Base-by-base conservation (phyloP, 106 monocot species). In the Dioscorea dumetorum region DNA sequence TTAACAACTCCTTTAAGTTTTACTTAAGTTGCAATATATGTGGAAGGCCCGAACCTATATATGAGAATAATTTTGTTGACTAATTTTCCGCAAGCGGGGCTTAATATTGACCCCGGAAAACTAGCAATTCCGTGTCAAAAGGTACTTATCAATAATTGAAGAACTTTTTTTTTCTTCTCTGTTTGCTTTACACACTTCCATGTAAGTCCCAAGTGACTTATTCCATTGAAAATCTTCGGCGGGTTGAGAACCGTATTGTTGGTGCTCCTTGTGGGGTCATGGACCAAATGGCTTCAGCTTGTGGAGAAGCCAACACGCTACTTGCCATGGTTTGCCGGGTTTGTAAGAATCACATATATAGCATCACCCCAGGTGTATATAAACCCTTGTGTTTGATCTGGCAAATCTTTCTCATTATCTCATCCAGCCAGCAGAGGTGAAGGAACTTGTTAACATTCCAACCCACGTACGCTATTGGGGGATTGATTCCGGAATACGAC, bases 261-360 rank as follows among this genome's bases (percentile, higher is more conserved):
- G 97, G 97, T 34, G 97, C 92, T 70, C 97, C 97, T 58, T 99
- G 97, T 79, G 97, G 97, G 24, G 90, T 99, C 49, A 99, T 99
- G 92, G 97, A 99, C 72, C 97, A 99, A 73, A 99, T 99, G 92
- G 82, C 97, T 58, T 99, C 97, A 52, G 86, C 97, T 61, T 99
- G 97, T 72, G 97, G 97, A 28, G 97, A 99, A 84, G 87, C 92
- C 58, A 93, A 99, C 75, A 99, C 92, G 70, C 73, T 99, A 58
- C 97, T 99, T 84, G 97, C 97, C 22, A 90, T 99, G 97, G 90
- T 92, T 74, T 99, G 97, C 75, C 97, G 92, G 84, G 92, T 97
- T 34, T 71, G 79, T 23, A 18, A 70, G 49, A 18, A 35, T 61
- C 12, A 15, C 22, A 12, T 58, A 54, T 23, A 34, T 66, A 59